These are phyloP conservation scores for Pecoramyces ruminantium DNA, from an alignment of 192 early-diverging fungal genomes.

Conservation along the genomic window DNA sequence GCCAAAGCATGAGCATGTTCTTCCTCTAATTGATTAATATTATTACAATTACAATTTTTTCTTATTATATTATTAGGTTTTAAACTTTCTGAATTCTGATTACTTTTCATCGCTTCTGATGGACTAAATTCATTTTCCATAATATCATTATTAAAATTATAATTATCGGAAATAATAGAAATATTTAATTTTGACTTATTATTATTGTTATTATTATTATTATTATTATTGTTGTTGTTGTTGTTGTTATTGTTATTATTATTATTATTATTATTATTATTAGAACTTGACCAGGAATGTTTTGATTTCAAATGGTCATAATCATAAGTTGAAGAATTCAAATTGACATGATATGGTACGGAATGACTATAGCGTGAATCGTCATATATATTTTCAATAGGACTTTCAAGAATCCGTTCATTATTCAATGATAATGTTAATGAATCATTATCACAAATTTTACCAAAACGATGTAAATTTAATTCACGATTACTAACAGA, in stretches of 20 bases:
- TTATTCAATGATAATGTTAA: background rate
- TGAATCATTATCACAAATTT: background rate
- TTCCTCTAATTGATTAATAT: background rate
- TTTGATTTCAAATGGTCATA: background rate
- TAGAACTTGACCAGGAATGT: background rate
- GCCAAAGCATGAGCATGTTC: background rate
- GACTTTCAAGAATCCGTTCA: background rate
- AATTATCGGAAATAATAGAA: too few relatives aligned
- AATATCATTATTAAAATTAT: too few relatives aligned
- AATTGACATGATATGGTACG: background rate
- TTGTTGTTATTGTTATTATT: background rate
- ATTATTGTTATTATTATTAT: too few relatives aligned
- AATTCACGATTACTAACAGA: background rate
- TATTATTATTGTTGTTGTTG: too few relatives aligned
- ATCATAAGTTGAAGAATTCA: background rate
- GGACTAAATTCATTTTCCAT: too few relatives aligned
- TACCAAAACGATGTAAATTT: background rate
- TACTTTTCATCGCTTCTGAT: too few relatives aligned
- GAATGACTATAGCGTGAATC: background rate
- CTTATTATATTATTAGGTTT: background rate
- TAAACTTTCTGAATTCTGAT: background rate
- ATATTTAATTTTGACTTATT: too few relatives aligned
- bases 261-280: background rate
- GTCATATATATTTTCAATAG: background rate
- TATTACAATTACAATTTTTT: background rate